Percentiles rank a stretch among this genome's conserved stretches.
phyloP scores from a whole-genome alignment of 164 flowering plant species.

The Cinnamomum chago region DNA sequence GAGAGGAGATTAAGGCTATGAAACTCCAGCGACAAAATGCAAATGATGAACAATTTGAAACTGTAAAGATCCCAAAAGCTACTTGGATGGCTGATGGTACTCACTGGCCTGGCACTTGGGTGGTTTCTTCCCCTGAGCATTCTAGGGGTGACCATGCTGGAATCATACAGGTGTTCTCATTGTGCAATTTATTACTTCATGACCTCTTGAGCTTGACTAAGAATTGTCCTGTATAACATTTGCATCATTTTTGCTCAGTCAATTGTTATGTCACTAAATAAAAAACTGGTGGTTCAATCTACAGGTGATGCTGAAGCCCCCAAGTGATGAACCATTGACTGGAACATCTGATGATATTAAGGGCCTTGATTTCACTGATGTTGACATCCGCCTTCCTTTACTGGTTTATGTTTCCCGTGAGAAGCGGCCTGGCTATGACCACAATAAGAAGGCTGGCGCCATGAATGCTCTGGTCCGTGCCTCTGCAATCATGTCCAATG shows the following conservation, averaged over 20 bases:
- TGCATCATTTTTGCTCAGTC: neutral
- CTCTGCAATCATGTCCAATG: constrained; percentile 69
- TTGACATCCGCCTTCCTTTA: constrained; percentile 34
- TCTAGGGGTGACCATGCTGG: constrained; percentile 80
- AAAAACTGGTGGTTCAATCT: neutral
- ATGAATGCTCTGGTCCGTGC: constrained; percentile 78
- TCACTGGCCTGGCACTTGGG: constrained; percentile 95
- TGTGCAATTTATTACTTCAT: neutral
- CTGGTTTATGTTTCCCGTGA: constrained; percentile 36
- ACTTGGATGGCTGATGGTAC: constrained; percentile 96
- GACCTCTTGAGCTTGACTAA: neutral
- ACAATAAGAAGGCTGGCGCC: constrained; percentile 89
- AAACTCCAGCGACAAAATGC: constrained; percentile 53
- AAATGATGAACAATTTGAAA: constrained; percentile 49
- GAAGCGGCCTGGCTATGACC: constrained; percentile 36
- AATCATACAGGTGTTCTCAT: constrained; percentile 53
- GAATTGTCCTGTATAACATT: neutral
- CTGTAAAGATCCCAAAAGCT: constrained; percentile 56
- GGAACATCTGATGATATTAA: constrained; percentile 28
- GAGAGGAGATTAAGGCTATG: constrained; percentile 78
- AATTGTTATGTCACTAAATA: neutral
- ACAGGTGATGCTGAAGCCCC: constrained; percentile 86
- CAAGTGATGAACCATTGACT: constrained; percentile 34
- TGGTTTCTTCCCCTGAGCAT: constrained; percentile 47
- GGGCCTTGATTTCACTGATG: constrained; percentile 25